A percentile compares a stretch with the other conserved stretches of the same genome.
Evolutionary conservation across 2,329 filamentous ascomycete genomes (phyloP).

Genomic region (Raffaelea arxii): DNA sequence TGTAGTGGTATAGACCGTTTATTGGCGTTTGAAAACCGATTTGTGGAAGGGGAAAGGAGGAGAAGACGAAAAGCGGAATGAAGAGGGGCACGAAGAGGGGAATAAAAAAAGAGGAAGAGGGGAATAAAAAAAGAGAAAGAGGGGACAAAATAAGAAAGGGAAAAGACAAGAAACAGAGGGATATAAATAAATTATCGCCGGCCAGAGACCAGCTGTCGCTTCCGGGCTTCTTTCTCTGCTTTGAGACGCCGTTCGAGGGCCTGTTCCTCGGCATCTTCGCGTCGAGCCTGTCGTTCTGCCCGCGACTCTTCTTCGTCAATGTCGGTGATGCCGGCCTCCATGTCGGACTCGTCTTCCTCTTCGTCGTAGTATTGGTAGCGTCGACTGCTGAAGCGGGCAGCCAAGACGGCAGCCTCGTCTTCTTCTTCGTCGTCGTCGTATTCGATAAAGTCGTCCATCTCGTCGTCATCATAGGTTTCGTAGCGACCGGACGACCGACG

Average conservation of each 20-base stretch:
- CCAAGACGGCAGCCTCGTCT: conserved; percentile 8
- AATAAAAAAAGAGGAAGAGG: not conserved
- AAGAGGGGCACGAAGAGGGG: too few species aligned
- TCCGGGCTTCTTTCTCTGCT: conserved; percentile 50
- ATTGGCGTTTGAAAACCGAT: too few species aligned
- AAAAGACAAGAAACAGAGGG: not conserved
- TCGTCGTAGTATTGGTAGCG: conserved; percentile 26
- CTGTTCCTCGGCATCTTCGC: conserved; percentile 58
- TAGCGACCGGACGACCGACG: conserved; percentile 32
- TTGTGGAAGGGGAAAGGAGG: too few species aligned
- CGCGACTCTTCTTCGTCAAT: conserved; percentile 61
- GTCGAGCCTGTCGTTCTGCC: conserved; percentile 52
- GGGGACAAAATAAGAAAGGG: not conserved
- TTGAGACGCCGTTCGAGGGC: conserved; percentile 52
- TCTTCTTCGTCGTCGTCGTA: conserved; percentile 48
- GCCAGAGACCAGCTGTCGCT: conserved; percentile 20
- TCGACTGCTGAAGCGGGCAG: not conserved
- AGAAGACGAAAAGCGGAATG: too few species aligned
- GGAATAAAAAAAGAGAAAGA: not conserved
- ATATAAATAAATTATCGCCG: not conserved
- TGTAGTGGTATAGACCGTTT: too few species aligned
- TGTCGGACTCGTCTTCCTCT: conserved; percentile 57
- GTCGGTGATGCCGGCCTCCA: conserved; percentile 68
- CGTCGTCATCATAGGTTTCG: conserved; percentile 54
- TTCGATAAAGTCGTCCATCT: conserved; percentile 51